These are phyloP conservation scores for Eimeria sp. DNA, from an alignment of 169 alveolate species.

Conservation along the genomic window DNA sequence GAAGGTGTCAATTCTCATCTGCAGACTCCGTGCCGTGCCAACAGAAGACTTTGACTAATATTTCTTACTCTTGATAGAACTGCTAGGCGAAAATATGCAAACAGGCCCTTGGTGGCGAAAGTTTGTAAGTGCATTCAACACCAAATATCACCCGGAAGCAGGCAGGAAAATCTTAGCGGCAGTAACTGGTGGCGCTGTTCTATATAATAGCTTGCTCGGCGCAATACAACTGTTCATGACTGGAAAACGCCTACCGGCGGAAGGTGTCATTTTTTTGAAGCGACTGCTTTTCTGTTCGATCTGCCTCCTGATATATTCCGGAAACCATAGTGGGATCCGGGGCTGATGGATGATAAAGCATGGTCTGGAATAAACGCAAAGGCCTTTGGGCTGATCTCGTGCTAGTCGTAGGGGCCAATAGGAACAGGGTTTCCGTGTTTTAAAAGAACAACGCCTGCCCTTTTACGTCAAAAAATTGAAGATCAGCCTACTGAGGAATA, in stretches of 20 bases:
- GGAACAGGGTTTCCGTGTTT: not conserved
- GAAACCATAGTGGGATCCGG: not conserved
- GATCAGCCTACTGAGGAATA: not conserved
- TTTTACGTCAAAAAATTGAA: not conserved
- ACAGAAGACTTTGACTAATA: not conserved
- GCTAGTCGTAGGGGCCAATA: not conserved
- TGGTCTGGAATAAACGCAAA: not conserved
- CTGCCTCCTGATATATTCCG: not conserved
- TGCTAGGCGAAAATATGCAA: slow-evolving; percentile 1
- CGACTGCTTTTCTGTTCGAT: not conserved
- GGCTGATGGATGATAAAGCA: not conserved
- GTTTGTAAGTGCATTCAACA: not conserved
- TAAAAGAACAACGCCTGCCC: not conserved
- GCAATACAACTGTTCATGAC: not conserved
- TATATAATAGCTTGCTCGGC: not conserved
- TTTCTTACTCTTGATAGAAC: not conserved
- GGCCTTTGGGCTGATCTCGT: not conserved
- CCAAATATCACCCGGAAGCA: not conserved
- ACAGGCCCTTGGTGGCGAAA: not conserved
- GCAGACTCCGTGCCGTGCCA: not conserved
- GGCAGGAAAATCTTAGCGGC: not conserved
- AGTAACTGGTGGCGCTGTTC: not conserved
- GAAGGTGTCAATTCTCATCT: too few relatives aligned
- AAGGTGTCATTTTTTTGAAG: not conserved
- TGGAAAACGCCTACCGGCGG: not conserved